Conservation (phyloP, 2,329 filamentous ascomycete genomes). For the Trichoderma pleuroti region DNA sequence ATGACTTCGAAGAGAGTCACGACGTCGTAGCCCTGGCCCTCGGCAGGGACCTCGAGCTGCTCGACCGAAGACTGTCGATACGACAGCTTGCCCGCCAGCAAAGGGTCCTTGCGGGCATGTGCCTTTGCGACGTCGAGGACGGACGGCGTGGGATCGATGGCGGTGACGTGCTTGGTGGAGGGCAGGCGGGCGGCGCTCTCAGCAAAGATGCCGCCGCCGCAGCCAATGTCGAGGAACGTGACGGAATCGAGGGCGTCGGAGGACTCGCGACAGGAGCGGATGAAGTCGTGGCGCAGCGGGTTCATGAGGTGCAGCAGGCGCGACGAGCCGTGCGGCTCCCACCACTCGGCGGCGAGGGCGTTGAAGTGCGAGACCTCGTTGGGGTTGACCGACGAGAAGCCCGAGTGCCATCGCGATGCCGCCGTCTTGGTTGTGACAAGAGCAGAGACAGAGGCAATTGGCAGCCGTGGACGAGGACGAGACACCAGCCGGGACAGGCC, state of each 20-base stretch:
- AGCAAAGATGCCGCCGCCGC: slow-evolving; percentile 94
- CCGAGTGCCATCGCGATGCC: slow-evolving; percentile 23
- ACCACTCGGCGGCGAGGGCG: slow-evolving; percentile 89
- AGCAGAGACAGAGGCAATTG: neutral
- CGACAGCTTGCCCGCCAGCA: slow-evolving; percentile 57
- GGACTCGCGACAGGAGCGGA: slow-evolving; percentile 63
- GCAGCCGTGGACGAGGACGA: neutral
- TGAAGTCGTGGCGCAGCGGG: slow-evolving; percentile 90
- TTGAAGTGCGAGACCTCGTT: slow-evolving; percentile 94
- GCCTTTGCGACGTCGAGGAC: slow-evolving; percentile 71
- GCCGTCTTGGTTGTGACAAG: neutral
- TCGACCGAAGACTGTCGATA: slow-evolving; percentile 81
- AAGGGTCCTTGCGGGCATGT: slow-evolving; percentile 73
- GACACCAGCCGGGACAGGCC: slow-evolving; percentile 1
- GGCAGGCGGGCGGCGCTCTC: slow-evolving; percentile 74
- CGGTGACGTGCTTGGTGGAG: slow-evolving; percentile 62
- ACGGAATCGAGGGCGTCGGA: slow-evolving; percentile 41
- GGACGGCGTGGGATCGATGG: slow-evolving; percentile 72
- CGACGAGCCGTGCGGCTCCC: slow-evolving; percentile 91
- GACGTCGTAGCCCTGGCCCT: slow-evolving; percentile 61
- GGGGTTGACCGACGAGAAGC: slow-evolving; percentile 73
- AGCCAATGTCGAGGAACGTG: slow-evolving; percentile 85
- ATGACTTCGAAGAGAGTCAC: slow-evolving; percentile 91
- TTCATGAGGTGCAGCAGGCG: slow-evolving; percentile 97
- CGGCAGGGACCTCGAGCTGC: slow-evolving; percentile 48